Percentiles rank a stretch among this genome's conserved stretches.
Evolutionary conservation across 768 basidiomycete genomes (phyloP).

Genomic region (Gloeostereum incarnatum): DNA sequence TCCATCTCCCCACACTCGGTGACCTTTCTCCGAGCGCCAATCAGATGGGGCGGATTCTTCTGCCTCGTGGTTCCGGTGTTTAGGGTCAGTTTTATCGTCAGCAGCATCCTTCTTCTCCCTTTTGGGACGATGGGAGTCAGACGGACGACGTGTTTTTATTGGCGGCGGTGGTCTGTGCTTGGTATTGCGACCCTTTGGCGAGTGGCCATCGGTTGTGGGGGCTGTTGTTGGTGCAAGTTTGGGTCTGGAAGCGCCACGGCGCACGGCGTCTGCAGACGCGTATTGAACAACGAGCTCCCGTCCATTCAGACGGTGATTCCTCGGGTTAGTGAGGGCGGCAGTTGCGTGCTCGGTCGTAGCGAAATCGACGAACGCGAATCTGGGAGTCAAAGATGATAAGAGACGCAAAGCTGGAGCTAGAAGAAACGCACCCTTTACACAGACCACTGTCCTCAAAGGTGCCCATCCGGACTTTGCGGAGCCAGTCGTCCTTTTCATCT

Average conservation of each 20-base stretch:
- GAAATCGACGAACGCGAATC: slow-evolving; percentile 95
- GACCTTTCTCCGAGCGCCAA: not conserved
- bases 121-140: not conserved
- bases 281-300: slow-evolving; percentile 83
- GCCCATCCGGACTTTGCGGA: slow-evolving; percentile 83
- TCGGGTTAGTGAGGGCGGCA: slow-evolving; percentile 67
- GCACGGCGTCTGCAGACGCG: slow-evolving; percentile 82
- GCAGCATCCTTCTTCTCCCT: slow-evolving; percentile 4
- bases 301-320: slow-evolving; percentile 79
- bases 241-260: slow-evolving; percentile 55
- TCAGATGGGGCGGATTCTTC: not conserved
- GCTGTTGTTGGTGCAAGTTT: slow-evolving; percentile 4
- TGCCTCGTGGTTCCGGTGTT: slow-evolving; percentile 2
- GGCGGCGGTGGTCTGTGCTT: not conserved
- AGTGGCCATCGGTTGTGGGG: slow-evolving; percentile 2
- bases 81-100: slow-evolving; percentile 4
- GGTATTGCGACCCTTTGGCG: slow-evolving; percentile 8
- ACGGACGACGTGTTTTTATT: too few species aligned
- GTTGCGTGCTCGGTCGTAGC: slow-evolving; percentile 72
- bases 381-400: slow-evolving; percentile 18
- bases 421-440: slow-evolving; percentile 79
- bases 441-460: slow-evolving; percentile 93
- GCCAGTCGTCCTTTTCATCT: slow-evolving; percentile 36
- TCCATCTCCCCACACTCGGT: slow-evolving; percentile 1
- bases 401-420: not conserved